phyloP scores from a whole-genome alignment of 768 basidiomycete genomes.

The Leccinum sublutescens region DNA sequence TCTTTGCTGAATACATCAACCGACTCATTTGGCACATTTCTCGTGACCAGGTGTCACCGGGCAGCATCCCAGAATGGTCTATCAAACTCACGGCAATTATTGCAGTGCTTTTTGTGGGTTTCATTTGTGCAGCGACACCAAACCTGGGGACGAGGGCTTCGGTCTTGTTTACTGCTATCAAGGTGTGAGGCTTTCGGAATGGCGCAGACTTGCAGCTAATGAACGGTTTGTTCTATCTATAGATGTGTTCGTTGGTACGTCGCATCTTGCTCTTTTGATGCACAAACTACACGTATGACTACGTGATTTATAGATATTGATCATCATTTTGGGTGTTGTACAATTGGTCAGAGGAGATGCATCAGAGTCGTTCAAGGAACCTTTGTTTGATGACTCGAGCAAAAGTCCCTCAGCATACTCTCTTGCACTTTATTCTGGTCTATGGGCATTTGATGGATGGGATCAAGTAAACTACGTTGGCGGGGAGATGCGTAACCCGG shows the following conservation, averaged over 20 bases:
- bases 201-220: slow-evolving; percentile 3
- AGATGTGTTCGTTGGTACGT: slow-evolving; percentile 69
- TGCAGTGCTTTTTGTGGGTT: slow-evolving; percentile 68
- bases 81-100: slow-evolving; percentile 82
- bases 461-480: slow-evolving; percentile 91
- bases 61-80: slow-evolving; percentile 84
- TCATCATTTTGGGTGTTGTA: slow-evolving; percentile 77
- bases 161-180: slow-evolving; percentile 85
- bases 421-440: slow-evolving; percentile 89
- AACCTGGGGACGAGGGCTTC: slow-evolving; percentile 79
- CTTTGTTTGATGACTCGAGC: slow-evolving; percentile 73
- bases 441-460: slow-evolving; percentile 98
- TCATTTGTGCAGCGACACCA: slow-evolving; percentile 76
- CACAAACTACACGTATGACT: background rate
- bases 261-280: background rate
- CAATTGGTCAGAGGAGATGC: slow-evolving; percentile 70
- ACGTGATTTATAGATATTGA: slow-evolving; percentile 48
- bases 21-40: slow-evolving; percentile 80
- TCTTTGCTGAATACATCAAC: slow-evolving; percentile 91
- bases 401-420: slow-evolving; percentile 83
- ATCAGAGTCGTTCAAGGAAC: slow-evolving; percentile 61
- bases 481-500: slow-evolving; percentile 80
- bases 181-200: slow-evolving; percentile 46
- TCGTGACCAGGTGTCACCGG: slow-evolving; percentile 67
- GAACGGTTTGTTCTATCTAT: background rate